Percentiles rank a stretch among this genome's conserved stretches.
phyloP scores from a whole-genome alignment of 352 stramenopile genomes.

The Paralagenidium karlingii region DNA sequence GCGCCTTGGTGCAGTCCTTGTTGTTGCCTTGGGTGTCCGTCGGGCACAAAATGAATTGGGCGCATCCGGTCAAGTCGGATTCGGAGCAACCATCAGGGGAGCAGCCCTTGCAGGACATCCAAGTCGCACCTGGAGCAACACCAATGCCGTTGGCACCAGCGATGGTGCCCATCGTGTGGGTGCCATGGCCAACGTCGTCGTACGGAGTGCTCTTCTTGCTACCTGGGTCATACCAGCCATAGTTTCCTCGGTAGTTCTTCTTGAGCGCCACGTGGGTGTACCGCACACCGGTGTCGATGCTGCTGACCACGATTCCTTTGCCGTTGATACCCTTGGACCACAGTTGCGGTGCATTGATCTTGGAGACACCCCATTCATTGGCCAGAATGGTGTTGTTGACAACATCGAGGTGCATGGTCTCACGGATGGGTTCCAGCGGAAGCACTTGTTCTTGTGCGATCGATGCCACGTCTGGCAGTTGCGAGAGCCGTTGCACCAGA shows the following conservation, averaged over 20 bases:
- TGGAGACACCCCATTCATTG: constrained; percentile 5
- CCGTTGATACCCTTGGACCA: constrained; percentile 23
- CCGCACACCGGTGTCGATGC: constrained; percentile 58
- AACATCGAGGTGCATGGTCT: too few species aligned
- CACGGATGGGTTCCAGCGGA: not conserved
- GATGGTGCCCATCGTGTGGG: constrained; percentile 18
- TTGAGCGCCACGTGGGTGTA: constrained; percentile 47
- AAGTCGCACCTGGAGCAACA: constrained; percentile 10
- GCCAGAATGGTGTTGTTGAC: too few species aligned
- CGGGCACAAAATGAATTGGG: constrained; percentile 13
- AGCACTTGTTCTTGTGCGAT: constrained; percentile 4
- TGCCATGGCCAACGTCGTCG: constrained; percentile 19
- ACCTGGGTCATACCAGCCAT: constrained; percentile 40
- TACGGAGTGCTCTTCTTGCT: constrained; percentile 12
- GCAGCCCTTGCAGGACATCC: constrained; percentile 18
- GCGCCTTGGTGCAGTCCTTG: constrained; percentile 20
- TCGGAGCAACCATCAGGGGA: constrained; percentile 4
- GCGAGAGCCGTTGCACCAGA: constrained; percentile 11
- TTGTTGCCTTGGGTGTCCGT: constrained; percentile 4
- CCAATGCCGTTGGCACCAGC: constrained; percentile 12
- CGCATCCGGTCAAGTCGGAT: constrained; percentile 9
- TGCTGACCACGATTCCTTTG: constrained; percentile 34
- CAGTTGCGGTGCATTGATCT: constrained; percentile 29
- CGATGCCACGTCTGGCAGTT: constrained; percentile 1
- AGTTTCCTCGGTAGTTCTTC: constrained; percentile 23